Conservation (phyloP, 1,284 basidiomycete species). For the Crocinoboletus sp. region DNA sequence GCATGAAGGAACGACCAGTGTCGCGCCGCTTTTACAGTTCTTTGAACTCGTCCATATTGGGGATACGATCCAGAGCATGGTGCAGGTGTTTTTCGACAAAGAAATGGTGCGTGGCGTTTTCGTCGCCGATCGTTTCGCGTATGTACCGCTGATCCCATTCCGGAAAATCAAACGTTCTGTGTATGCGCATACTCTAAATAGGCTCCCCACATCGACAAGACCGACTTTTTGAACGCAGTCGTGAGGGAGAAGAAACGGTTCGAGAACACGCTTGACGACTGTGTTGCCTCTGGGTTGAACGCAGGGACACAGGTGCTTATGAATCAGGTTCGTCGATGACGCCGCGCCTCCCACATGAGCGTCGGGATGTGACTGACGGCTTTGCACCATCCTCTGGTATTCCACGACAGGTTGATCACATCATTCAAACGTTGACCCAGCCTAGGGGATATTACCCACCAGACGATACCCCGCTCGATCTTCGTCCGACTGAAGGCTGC, state of each 20-base stretch:
- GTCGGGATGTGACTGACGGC: constrained; percentile 5
- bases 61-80: constrained; percentile 96
- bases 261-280: constrained; percentile 88
- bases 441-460: constrained; percentile 89
- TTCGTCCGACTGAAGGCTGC: constrained; percentile 86
- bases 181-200: too few species aligned
- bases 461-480: constrained; percentile 68
- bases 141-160: too few species aligned
- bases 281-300: constrained; percentile 89
- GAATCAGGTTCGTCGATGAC: constrained; percentile 66
- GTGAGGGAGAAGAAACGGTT: constrained; percentile 97
- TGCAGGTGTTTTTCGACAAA: constrained; percentile 97
- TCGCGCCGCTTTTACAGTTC: constrained; percentile 93
- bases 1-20: constrained; percentile 70
- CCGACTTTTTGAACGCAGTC: constrained; percentile 91
- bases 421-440: constrained; percentile 79
- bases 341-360: neutral
- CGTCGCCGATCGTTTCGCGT: too few species aligned
- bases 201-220: constrained; percentile 84
- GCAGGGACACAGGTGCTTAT: constrained; percentile 95
- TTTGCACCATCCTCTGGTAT: too few species aligned
- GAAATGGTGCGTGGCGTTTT: constrained; percentile 67
- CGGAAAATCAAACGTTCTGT: too few species aligned
- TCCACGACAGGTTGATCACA: constrained; percentile 77
- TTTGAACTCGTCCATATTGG: constrained; percentile 97